These are phyloP conservation scores for Choiromyces venosus DNA, from an alignment of 495 filamentous ascomycete genomes.

Conservation along the genomic window DNA sequence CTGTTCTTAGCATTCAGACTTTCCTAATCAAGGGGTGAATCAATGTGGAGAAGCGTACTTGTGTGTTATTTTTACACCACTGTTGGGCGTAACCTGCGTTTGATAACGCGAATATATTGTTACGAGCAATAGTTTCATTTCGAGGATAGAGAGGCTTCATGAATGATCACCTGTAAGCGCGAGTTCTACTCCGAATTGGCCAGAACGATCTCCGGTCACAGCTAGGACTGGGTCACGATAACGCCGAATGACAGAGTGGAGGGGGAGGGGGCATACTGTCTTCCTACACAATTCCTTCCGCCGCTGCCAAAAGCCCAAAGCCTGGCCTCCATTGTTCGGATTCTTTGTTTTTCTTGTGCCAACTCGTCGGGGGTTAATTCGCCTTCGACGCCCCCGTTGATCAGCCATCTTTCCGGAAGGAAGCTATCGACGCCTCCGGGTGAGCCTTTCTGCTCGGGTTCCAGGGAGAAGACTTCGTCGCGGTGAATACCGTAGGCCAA, in stretches of 20 bases:
- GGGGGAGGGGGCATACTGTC: slow-evolving; percentile 43
- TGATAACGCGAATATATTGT: slow-evolving; percentile 24
- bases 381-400: slow-evolving; percentile 21
- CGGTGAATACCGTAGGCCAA: slow-evolving; percentile 48
- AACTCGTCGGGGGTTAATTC: not conserved
- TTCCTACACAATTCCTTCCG: slow-evolving; percentile 12
- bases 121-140: slow-evolving; percentile 20
- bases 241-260: slow-evolving; percentile 25
- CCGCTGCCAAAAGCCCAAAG: slow-evolving; percentile 25
- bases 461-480: slow-evolving; percentile 40
- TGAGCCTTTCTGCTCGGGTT: slow-evolving; percentile 14
- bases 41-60: not conserved
- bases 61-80: not conserved
- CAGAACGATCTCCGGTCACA: not conserved
- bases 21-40: not conserved
- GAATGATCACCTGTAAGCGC: not conserved
- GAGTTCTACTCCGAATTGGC: not conserved
- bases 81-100: not conserved
- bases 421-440: slow-evolving; percentile 5
- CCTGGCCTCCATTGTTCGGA: slow-evolving; percentile 34
- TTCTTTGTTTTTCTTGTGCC: slow-evolving; percentile 20
- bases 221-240: not conserved
- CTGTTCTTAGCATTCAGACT: not conserved
- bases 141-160: slow-evolving; percentile 26
- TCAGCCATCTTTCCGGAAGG: slow-evolving; percentile 35